phyloP scores from a whole-genome alignment of 192 early-diverging fungal genomes.

The Lunasporangiospora selenospora region DNA sequence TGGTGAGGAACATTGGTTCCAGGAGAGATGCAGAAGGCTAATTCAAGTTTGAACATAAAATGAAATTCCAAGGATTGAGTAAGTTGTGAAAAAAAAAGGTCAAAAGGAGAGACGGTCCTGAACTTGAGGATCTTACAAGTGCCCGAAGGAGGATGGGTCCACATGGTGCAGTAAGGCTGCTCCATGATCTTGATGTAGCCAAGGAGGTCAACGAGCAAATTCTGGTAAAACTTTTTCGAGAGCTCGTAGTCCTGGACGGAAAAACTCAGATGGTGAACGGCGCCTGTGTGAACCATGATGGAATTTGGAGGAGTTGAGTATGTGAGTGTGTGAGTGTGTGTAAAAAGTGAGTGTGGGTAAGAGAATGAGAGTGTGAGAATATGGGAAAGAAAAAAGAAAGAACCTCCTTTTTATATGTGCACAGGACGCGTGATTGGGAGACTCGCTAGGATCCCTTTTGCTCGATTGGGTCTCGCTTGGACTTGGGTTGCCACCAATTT shows the following conservation, averaged over 20 bases:
- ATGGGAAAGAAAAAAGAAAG: neutral
- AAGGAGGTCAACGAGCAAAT: constrained; percentile 22
- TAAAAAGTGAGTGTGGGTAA: neutral
- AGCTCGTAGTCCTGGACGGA: constrained; percentile 21
- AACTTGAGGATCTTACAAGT: constrained; percentile 10
- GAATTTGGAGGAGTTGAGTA: neutral
- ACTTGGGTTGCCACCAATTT: no score
- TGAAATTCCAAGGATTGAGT: no score
- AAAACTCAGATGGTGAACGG: constrained; percentile 17
- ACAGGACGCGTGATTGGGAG: no score
- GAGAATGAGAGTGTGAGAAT: neutral
- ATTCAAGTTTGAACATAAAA: neutral
- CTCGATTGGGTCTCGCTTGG: no score
- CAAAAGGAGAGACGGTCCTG: neutral
- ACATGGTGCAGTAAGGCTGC: constrained; percentile 27
- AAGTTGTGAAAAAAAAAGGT: neutral
- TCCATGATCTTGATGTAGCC: constrained; percentile 29
- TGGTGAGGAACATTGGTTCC: constrained; percentile 19
- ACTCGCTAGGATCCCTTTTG: no score
- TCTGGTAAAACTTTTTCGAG: constrained; percentile 28
- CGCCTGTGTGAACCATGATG: constrained; percentile 19
- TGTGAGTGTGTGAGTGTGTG: neutral
- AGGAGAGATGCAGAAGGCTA: constrained; percentile 14
- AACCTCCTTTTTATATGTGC: constrained; percentile 1
- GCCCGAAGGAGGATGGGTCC: neutral